phyloP scores from a whole-genome alignment of 306 rosid genomes.

The Oxytropis ochrocephala region DNA sequence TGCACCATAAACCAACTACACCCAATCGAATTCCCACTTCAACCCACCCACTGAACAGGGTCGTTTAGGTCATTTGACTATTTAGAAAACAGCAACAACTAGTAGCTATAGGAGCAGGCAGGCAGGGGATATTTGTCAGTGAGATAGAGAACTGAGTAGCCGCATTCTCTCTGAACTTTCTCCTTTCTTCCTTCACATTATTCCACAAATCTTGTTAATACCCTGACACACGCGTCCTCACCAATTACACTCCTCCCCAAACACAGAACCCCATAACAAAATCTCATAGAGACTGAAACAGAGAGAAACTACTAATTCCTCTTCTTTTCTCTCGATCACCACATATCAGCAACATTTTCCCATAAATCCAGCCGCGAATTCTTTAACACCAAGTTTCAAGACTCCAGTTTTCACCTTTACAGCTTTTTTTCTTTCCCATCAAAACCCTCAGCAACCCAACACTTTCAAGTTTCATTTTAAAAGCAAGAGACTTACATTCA shows the following conservation, averaged over 20 bases:
- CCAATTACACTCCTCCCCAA: too few relatives aligned
- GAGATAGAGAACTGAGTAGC: not conserved
- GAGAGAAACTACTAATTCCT: too few relatives aligned
- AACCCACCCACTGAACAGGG: too few relatives aligned
- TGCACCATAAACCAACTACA: too few relatives aligned
- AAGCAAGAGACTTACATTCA: conserved; percentile 73
- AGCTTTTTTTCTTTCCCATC: too few relatives aligned
- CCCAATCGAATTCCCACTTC: too few relatives aligned
- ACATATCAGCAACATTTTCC: not conserved
- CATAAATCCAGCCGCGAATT: not conserved
- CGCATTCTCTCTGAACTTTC: not conserved
- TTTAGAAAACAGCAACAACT: too few relatives aligned
- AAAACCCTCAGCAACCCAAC: too few relatives aligned
- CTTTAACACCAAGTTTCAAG: not conserved
- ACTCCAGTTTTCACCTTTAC: not conserved
- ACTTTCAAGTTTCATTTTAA: not conserved
- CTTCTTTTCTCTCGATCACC: too few relatives aligned
- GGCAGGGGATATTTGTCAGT: conserved; percentile 14
- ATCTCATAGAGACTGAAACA: too few relatives aligned
- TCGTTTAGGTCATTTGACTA: too few relatives aligned
- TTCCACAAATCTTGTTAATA: not conserved
- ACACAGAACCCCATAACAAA: not conserved
- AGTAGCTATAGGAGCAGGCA: not conserved
- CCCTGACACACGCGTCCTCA: too few relatives aligned
- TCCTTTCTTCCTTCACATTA: not conserved